Conservation (phyloP, 208 protist species). For the Leishmania tarentolae region DNA sequence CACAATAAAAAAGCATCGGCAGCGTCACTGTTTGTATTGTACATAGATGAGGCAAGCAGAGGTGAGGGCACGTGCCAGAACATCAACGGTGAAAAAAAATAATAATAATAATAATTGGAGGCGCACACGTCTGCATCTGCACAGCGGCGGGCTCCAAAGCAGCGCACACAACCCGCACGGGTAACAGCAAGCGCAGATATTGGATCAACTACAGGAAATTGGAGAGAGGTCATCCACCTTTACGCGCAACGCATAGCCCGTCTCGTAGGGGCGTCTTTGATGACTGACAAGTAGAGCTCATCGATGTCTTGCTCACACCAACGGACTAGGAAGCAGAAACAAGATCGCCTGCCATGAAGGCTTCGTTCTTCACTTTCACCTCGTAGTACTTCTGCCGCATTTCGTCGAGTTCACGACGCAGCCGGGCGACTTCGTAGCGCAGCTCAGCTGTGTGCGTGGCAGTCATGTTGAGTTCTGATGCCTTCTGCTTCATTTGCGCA, state of each 20-base stretch:
- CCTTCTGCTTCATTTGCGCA: slow-evolving; percentile 93
- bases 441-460: slow-evolving; percentile 83
- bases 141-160: not conserved
- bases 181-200: not conserved
- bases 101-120: not conserved
- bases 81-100: not conserved
- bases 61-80: not conserved
- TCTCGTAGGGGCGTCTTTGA: not conserved
- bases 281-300: no score
- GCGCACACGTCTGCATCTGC: not conserved
- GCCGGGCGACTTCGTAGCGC: slow-evolving; percentile 94
- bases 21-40: not conserved
- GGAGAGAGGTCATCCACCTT: not conserved
- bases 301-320: not conserved
- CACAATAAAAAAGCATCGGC: no score
- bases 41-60: not conserved
- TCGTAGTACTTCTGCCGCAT: slow-evolving; percentile 95
- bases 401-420: slow-evolving; percentile 94
- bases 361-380: slow-evolving; percentile 88
- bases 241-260: not conserved
- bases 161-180: not conserved
- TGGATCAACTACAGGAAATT: no score
- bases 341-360: not conserved
- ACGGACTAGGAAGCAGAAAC: not conserved
- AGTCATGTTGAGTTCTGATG: slow-evolving; percentile 90